Base-by-base conservation (phyloP, 192 early-diverging fungal genomes). In the Martensiomyces pterosporus region DNA sequence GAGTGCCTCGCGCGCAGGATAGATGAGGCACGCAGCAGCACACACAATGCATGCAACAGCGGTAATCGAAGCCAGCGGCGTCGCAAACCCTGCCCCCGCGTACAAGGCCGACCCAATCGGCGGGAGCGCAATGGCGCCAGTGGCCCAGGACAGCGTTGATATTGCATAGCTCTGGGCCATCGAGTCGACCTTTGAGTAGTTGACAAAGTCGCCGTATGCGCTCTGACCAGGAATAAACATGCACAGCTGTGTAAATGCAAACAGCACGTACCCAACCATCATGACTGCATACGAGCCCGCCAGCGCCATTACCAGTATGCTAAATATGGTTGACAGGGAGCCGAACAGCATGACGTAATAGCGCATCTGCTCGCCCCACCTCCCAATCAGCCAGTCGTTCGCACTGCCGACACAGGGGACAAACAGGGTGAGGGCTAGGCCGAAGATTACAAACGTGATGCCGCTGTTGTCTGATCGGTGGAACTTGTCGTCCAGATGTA, bases 201-300 rank as follows among this genome's bases (percentile, higher is more conserved):
- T 67, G 3, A 58, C 47, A 59, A 59, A 49, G 21, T 67, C 64
- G 9, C 64, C 64, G 40, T 50, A 67, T 4, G 56, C 57, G 40
- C 64, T 67, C 13, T 59, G 56, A 0, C 55, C 45, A 2, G 64
- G 64, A 43, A 67, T 37, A 15, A 42, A 46, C 57, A 67, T 44
- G 42, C 50, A 59, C n/a, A 59, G 15, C 15, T 51, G 55, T 13
- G 51, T 23, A 2, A 59, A 37, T 2, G 64, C 64, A 13, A 59
- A 50, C 1, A 67, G 10, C 18, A 53, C 45, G 22, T 54, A 59
- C 8, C 56, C 64, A 9, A 42, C 27, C 56, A 67, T 67, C 57
- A 67, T 39, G 3, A 54, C 47, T 1, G 56, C 52, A 23, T 59
- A 67, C 10, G 45, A 39, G 10, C 36, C 40, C 17, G 51, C 57